Base-by-base conservation (phyloP, 345 rosid genomes). In the Hypericum androsaemum region DNA sequence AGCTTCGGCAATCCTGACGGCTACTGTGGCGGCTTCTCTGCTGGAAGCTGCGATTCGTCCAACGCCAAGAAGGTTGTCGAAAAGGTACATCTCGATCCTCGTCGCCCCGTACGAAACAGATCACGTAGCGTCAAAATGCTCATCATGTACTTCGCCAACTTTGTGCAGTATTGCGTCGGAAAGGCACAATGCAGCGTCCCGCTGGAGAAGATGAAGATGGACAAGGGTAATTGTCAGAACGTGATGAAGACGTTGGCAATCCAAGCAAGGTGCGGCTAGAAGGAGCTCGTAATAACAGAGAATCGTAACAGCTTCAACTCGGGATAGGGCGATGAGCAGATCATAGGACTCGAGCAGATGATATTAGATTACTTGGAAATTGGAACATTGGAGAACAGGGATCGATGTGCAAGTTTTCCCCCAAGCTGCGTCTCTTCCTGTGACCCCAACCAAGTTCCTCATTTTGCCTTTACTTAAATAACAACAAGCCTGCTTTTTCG, bases 1-100 rank as follows among this genome's bases (percentile, higher is more conserved):
- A 81, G 89, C 77, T 92, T 67, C 32, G 96, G 98, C 16, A 70
- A 83, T 58, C 84, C 98, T 49, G 39, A 8, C 14, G 96, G 98
- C 15, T 8, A 63, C 15, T 92, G 98, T 59, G 95, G 96, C 38
- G 45, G 47, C 60, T 83, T 52, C 61, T 6, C 14, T 1, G 22
- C 39, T 44, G 98, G 94, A 47, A 67, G 73, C 1, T 92, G 98
- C 75, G 58, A 54, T 40, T 71, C 78, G 28, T 60, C 83, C 4
- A 56, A 11, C 35, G 64, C 92, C 39, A 83, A 75, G 68, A 38
- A 83, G 48, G 67, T 85, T 42, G 77, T 73, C 22, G 89, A 88
- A 60, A 73, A 74, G 86, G 94, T 79, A 12, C 41, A 32, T 2
- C 10, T 28, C 2, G 6, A 12, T 5, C 45, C 16, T 5, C 5